These are phyloP conservation scores for Aspergillus viridinutans DNA, from an alignment of 2,329 filamentous ascomycete species.

Conservation along the genomic window DNA sequence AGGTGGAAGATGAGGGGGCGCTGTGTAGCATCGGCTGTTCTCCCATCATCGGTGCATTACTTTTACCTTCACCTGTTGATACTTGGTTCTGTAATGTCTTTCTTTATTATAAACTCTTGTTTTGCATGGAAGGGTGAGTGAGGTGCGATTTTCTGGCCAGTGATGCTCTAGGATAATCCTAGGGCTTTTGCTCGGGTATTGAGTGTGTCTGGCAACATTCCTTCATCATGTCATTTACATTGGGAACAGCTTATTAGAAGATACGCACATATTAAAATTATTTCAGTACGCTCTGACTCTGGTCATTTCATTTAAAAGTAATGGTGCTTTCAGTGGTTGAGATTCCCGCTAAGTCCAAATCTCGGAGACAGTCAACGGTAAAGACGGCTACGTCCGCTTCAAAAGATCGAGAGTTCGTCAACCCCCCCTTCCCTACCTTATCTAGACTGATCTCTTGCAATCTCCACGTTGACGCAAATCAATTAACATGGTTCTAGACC, in stretches of 20 bases:
- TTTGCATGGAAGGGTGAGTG: background rate
- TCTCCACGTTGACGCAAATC: background rate
- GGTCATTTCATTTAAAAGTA: background rate
- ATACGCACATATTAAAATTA: background rate
- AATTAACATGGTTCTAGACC: conserved; percentile 26
- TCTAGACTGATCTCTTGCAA: background rate
- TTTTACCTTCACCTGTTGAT: background rate
- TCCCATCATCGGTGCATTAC: background rate
- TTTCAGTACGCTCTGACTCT: background rate
- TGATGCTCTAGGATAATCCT: background rate
- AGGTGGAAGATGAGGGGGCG: background rate
- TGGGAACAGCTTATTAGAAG: background rate
- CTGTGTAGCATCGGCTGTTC: background rate
- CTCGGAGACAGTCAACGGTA: background rate
- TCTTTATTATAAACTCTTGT: background rate
- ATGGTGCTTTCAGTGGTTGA: background rate
- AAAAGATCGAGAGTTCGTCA: background rate
- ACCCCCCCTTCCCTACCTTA: background rate
- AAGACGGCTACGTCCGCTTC: background rate
- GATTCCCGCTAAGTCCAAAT: background rate
- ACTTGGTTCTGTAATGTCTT: background rate
- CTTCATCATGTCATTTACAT: background rate
- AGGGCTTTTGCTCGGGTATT: background rate
- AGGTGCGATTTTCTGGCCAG: background rate
- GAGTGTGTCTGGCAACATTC: background rate